Conservation (phyloP, 139 green algal genomes). For the Pycnococcus provasolii region DNA sequence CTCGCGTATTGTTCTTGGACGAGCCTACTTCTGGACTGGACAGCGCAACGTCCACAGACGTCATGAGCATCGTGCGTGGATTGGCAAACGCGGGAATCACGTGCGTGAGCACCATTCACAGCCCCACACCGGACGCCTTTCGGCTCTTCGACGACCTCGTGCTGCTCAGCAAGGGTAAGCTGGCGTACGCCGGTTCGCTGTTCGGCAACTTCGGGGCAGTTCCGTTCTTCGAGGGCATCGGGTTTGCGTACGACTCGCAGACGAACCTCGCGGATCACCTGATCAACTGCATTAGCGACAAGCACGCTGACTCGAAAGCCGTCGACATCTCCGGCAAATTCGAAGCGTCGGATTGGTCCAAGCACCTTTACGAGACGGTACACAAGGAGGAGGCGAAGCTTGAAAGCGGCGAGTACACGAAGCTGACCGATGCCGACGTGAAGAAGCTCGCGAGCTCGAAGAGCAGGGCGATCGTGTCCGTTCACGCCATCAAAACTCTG, state of each 20-base stretch:
- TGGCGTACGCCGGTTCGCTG: conserved; percentile 5
- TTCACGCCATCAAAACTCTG: not conserved
- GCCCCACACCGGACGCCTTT: conserved; percentile 12
- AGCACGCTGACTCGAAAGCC: no score
- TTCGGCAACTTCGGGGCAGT: conserved; percentile 1
- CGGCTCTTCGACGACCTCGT: conserved; percentile 13
- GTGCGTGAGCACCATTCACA: conserved; percentile 22
- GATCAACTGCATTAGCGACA: not conserved
- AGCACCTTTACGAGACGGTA: no score
- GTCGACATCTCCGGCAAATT: no score
- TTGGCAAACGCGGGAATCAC: not conserved
- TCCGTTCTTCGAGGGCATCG: conserved; percentile 4
- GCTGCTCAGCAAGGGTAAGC: conserved; percentile 5
- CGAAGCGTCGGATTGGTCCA: no score
- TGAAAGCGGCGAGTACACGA: no score
- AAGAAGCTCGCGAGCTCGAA: not conserved
- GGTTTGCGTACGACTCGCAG: conserved; percentile 4
- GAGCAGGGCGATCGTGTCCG: not conserved
- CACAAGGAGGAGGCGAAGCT: no score
- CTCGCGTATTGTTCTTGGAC: conserved; percentile 55
- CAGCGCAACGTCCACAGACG: conserved; percentile 46
- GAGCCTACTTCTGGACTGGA: conserved; percentile 58
- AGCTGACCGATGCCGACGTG: no score
- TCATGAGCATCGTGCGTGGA: conserved; percentile 7
- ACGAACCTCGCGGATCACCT: conserved; percentile 11